These are phyloP conservation scores for Colletotrichum euphorbiae DNA, from an alignment of 2,329 filamentous ascomycete species.

Conservation along the genomic window DNA sequence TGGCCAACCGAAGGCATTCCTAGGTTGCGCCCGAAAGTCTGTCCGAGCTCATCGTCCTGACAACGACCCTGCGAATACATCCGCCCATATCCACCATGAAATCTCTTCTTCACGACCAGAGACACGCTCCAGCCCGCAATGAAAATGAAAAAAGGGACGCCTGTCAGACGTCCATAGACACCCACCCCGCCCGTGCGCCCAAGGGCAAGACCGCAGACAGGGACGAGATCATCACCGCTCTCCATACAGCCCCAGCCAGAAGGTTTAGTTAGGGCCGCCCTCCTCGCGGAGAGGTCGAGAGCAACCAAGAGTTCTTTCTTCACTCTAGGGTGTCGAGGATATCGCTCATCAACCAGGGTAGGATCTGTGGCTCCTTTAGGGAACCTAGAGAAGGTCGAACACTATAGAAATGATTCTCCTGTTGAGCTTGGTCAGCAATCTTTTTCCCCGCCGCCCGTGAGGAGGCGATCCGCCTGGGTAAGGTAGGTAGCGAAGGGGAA, in stretches of 20 bases:
- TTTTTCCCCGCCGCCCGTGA: conserved; percentile 39
- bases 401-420: conserved; percentile 99
- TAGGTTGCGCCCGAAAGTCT: too few relatives aligned
- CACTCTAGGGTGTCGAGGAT: conserved; percentile 93
- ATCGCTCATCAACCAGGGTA: conserved; percentile 94
- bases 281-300: conserved; percentile 72
- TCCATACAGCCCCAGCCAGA: conserved; percentile 73
- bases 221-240: conserved; percentile 96
- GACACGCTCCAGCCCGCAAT: conserved; percentile 61
- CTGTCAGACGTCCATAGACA: conserved; percentile 93
- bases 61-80: too few relatives aligned
- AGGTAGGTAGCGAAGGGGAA: too few relatives aligned
- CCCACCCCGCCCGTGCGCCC: conserved; percentile 83
- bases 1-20: neutral
- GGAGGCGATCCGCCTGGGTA: neutral
- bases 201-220: conserved; percentile 77
- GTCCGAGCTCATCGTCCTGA: too few relatives aligned
- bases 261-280: conserved; percentile 56
- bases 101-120: conserved; percentile 65
- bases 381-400: conserved; percentile 92
- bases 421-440: conserved; percentile 43
- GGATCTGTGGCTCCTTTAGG: conserved; percentile 92
- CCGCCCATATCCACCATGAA: neutral
- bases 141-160: conserved; percentile 66
- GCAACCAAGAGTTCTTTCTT: conserved; percentile 71